phyloP scores from a whole-genome alignment of 495 filamentous ascomycete species.

The Daldinia caldariorum region DNA sequence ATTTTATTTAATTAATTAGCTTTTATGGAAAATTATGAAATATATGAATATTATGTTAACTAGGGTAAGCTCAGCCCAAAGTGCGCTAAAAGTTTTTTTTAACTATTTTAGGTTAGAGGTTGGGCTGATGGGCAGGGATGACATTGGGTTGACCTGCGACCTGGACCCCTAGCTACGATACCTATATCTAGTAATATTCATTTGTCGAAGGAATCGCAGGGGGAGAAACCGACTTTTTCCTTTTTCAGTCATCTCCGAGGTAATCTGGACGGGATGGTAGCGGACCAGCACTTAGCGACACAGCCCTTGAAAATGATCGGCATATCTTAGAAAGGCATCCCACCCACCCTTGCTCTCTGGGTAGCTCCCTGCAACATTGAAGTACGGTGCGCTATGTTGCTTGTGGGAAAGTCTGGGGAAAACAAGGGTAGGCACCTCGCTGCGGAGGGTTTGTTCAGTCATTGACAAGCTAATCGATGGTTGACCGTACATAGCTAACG shows the following conservation, averaged over 20 bases:
- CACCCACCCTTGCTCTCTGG: constrained; percentile 27
- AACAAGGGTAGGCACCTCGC: constrained; percentile 28
- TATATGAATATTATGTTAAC: too few species aligned
- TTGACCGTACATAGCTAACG: background rate
- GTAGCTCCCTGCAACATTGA: constrained; percentile 25
- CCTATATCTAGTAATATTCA: too few species aligned
- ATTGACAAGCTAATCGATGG: background rate
- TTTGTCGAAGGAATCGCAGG: constrained; percentile 40
- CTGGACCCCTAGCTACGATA: too few species aligned
- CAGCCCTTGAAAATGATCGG: constrained; percentile 38
- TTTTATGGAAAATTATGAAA: too few species aligned
- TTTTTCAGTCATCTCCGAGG: constrained; percentile 32
- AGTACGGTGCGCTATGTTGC: constrained; percentile 38
- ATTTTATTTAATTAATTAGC: too few species aligned
- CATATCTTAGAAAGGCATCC: constrained; percentile 45
- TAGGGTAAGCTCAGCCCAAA: too few species aligned
- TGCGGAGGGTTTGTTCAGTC: background rate
- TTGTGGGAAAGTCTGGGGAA: constrained; percentile 42
- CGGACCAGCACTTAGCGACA: constrained; percentile 7
- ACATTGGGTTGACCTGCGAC: too few species aligned
- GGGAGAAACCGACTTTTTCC: constrained; percentile 33
- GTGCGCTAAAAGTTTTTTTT: too few species aligned
- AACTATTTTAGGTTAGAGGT: too few species aligned
- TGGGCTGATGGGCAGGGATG: too few species aligned
- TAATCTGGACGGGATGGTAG: constrained; percentile 16